Percentiles rank a stretch among this genome's conserved stretches.
Conservation (phyloP, 1,139 yeast species). For the Groenewaldozyma sp. region DNA sequence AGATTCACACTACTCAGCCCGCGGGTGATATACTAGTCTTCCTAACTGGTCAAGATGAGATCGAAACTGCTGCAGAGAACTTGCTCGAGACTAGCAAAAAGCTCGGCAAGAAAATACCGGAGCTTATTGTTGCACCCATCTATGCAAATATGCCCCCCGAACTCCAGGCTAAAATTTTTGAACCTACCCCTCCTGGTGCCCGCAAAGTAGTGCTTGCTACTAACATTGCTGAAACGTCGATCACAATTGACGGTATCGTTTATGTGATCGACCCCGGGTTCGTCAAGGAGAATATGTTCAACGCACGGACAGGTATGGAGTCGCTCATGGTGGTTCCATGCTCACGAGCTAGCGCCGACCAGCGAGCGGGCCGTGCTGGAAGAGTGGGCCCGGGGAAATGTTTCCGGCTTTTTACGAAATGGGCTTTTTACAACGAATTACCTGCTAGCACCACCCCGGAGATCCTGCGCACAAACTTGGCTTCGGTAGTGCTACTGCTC, state of each 20-base stretch:
- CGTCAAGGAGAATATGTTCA: slow-evolving; percentile 78
- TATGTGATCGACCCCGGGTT: slow-evolving; percentile 91
- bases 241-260: slow-evolving; percentile 85
- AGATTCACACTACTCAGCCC: slow-evolving; percentile 66
- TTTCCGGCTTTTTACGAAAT: slow-evolving; percentile 76
- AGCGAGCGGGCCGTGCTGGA: slow-evolving; percentile 96
- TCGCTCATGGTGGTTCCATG: slow-evolving; percentile 77
- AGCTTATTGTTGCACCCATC: slow-evolving; percentile 73
- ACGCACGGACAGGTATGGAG: slow-evolving; percentile 84
- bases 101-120: slow-evolving; percentile 54
- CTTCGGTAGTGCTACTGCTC: slow-evolving; percentile 63
- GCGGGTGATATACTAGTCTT: slow-evolving; percentile 88
- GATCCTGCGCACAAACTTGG: slow-evolving; percentile 69
- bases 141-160: slow-evolving; percentile 88
- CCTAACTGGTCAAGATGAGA: slow-evolving; percentile 91
- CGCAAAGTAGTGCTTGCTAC: slow-evolving; percentile 91
- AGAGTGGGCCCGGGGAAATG: slow-evolving; percentile 96
- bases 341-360: slow-evolving; percentile 91
- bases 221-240: slow-evolving; percentile 93
- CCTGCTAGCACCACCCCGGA: slow-evolving; percentile 82
- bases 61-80: slow-evolving; percentile 69
- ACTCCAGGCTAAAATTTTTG: slow-evolving; percentile 70
- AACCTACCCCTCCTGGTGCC: slow-evolving; percentile 70
- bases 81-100: slow-evolving; percentile 55
- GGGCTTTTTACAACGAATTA: slow-evolving; percentile 73